These are phyloP conservation scores for Claviceps lovelessii DNA, from an alignment of 2,329 filamentous ascomycete genomes.

Conservation along the genomic window DNA sequence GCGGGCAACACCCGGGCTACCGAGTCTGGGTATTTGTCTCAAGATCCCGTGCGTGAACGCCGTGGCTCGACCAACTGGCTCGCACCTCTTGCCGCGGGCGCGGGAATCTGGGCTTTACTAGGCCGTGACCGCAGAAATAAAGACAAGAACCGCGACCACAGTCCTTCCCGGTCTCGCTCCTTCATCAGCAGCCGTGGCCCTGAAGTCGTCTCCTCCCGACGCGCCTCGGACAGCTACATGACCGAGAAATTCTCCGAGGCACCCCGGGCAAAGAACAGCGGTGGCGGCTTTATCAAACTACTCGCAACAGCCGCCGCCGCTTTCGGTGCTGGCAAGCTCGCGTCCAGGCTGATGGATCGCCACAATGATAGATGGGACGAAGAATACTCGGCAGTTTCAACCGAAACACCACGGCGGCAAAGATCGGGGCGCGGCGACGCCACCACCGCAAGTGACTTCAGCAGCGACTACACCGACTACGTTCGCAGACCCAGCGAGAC, in stretches of 20 bases:
- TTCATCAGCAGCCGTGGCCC: conserved; percentile 25
- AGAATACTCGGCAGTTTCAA: conserved; percentile 48
- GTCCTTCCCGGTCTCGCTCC: conserved; percentile 24
- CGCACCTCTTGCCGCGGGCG: conserved; percentile 37
- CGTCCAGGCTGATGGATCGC: conserved; percentile 43
- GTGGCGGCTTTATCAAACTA: conserved; percentile 45
- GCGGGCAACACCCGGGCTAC: conserved; percentile 24
- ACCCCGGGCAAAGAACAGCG: conserved; percentile 23
- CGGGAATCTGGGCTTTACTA: conserved; percentile 33
- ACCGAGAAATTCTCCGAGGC: conserved; percentile 52
- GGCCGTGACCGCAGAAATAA: conserved; percentile 31
- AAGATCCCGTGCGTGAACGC: conserved; percentile 18
- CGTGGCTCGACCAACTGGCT: conserved; percentile 29
- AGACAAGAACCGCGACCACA: conserved; percentile 26
- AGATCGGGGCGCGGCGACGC: conserved; percentile 21
- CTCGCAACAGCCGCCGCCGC: conserved; percentile 46
- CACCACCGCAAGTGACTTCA: conserved; percentile 34
- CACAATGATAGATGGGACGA: conserved; percentile 38
- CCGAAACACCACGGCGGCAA: conserved; percentile 42
- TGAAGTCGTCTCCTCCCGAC: conserved; percentile 38
- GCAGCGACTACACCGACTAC: conserved; percentile 31
- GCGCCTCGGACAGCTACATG: conserved; percentile 42
- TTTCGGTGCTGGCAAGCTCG: conserved; percentile 47
- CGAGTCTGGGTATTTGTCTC: conserved; percentile 27
- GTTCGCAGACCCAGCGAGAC: conserved; percentile 15